Percentiles rank a stretch among this genome's conserved stretches.
These are phyloP conservation scores for Saccharum spontaneum DNA, from an alignment of 176 grass and related monocot species.

Conservation along the genomic window DNA sequence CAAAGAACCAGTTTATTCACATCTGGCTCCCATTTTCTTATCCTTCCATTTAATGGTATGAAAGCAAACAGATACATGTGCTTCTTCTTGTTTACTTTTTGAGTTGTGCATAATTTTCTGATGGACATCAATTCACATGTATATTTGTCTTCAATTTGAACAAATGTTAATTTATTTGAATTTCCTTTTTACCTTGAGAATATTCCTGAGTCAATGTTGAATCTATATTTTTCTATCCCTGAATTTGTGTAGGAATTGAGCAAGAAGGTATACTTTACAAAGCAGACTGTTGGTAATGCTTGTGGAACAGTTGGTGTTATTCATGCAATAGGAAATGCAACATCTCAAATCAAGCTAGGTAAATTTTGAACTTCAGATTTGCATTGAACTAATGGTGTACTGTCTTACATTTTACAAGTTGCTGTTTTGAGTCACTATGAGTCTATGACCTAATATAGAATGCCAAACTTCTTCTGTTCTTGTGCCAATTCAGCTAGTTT, in stretches of 20 bases:
- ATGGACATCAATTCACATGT: neutral
- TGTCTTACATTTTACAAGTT: neutral
- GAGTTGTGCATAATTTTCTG: neutral
- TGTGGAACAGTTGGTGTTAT: conserved; percentile 97
- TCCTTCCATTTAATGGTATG: neutral
- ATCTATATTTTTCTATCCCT: conserved; percentile 2
- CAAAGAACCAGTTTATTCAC: neutral
- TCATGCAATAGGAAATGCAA: conserved; percentile 90
- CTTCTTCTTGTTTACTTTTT: neutral
- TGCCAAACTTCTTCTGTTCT: neutral
- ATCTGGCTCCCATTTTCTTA: neutral
- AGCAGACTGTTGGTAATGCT: conserved; percentile 97
- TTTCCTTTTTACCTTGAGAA: neutral
- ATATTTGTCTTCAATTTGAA: neutral
- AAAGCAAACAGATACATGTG: neutral
- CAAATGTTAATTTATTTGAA: neutral
- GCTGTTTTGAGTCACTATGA: conserved; percentile 15
- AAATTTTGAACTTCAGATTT: conserved; percentile 26
- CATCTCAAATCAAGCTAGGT: conserved; percentile 88
- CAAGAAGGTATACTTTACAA: conserved; percentile 86
- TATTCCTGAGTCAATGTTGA: neutral
- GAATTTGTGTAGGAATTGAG: conserved; percentile 53
- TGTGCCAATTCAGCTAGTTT: neutral
- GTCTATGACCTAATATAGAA: neutral
- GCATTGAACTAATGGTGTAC: neutral